Percentiles rank a stretch among this genome's conserved stretches.
These are phyloP conservation scores for Penicillium sp. DNA, from an alignment of 2,329 filamentous ascomycete genomes.

Conservation along the genomic window DNA sequence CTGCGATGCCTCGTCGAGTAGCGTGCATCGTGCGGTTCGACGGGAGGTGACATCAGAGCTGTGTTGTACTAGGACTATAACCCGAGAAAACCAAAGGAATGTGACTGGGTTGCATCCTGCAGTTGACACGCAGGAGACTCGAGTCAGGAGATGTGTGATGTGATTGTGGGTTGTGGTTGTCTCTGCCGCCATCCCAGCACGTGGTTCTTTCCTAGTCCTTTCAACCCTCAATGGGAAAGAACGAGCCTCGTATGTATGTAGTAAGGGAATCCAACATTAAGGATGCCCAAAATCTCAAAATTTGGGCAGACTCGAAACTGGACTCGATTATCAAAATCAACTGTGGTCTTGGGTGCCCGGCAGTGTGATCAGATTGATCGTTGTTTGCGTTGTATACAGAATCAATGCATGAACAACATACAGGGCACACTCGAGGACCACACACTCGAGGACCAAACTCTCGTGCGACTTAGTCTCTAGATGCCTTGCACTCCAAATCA, in stretches of 20 bases:
- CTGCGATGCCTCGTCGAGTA: neutral
- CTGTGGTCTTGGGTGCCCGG: neutral
- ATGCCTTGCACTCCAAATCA: neutral
- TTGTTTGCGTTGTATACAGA: neutral
- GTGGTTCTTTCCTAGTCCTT: neutral
- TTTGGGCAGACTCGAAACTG: neutral
- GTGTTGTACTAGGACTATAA: neutral
- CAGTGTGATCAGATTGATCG: neutral
- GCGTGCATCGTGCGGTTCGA: neutral
- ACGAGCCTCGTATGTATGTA: neutral
- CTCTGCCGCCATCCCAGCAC: neutral
- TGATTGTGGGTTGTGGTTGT: neutral
- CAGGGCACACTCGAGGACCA: neutral
- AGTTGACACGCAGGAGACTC: neutral
- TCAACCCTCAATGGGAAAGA: neutral
- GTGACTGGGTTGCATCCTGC: neutral
- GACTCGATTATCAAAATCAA: neutral
- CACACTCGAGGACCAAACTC: neutral
- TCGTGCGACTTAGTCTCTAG: neutral
- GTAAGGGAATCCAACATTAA: neutral
- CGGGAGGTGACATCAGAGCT: conserved; percentile 1
- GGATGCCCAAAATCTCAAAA: neutral
- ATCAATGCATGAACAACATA: neutral
- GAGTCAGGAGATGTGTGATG: neutral
- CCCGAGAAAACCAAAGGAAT: neutral